Percentiles rank a stretch among this genome's conserved stretches.
Evolutionary conservation across 2,329 filamentous ascomycete genomes (phyloP).

Genomic region (Drechslera avenae): DNA sequence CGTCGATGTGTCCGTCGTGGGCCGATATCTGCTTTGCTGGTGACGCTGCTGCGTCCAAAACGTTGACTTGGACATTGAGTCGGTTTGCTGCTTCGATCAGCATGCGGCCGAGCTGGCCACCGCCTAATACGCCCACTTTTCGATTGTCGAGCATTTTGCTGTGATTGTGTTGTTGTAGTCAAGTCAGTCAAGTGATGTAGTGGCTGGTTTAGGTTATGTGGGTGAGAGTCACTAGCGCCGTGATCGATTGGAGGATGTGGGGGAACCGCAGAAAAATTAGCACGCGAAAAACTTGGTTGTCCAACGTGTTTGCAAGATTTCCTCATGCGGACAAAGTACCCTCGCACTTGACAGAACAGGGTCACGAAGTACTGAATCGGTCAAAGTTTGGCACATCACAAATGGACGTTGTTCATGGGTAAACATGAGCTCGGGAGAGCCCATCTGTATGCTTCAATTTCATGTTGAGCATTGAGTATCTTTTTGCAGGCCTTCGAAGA

Average conservation of each 20-base stretch:
- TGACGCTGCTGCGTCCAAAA: conserved; percentile 76
- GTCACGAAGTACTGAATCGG: too few relatives aligned
- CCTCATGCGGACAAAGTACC: conserved; percentile 6
- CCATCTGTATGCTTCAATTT: conserved; percentile 42
- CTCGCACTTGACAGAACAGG: not conserved
- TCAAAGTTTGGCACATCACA: too few relatives aligned
- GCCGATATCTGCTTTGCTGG: conserved; percentile 87
- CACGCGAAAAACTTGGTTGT: conserved; percentile 15
- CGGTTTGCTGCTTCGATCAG: conserved; percentile 83
- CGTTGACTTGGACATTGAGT: conserved; percentile 76
- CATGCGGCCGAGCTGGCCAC: conserved; percentile 81
- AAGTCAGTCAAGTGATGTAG: conserved; percentile 16
- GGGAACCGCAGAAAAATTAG: conserved; percentile 33
- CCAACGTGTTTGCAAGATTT: not conserved
- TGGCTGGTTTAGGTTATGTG: conserved; percentile 28
- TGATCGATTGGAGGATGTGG: conserved; percentile 28
- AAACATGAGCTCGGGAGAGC: conserved; percentile 42
- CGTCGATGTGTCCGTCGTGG: conserved; percentile 74
- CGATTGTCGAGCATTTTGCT: conserved; percentile 37
- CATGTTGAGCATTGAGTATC: conserved; percentile 45
- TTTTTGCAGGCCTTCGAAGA: conserved; percentile 44
- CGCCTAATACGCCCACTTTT: conserved; percentile 47
- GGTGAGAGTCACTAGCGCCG: conserved; percentile 19
- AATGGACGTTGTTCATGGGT: conserved; percentile 30
- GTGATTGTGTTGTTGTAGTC: not conserved